A percentile compares a stretch with the other conserved stretches of the same genome.
Evolutionary conservation across 345 rosid species (phyloP).

Genomic region (Isatis tinctoria): DNA sequence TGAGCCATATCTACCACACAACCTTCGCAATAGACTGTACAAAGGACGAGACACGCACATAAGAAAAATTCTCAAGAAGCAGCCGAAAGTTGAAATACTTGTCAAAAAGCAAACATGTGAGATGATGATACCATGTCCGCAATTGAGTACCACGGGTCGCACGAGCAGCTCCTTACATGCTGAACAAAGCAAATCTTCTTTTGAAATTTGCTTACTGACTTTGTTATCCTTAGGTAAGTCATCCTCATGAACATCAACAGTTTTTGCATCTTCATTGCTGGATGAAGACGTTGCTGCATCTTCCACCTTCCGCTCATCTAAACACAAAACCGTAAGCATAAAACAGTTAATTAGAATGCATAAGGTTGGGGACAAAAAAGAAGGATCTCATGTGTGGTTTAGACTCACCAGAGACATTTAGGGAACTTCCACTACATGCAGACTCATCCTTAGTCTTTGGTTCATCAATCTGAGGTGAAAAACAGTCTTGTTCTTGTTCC

Average conservation of each 20-base stretch:
- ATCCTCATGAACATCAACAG: constrained; percentile 1
- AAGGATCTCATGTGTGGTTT: not conserved
- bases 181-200: constrained; percentile 54
- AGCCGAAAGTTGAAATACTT: not conserved
- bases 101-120: not conserved
- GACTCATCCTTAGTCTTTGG: constrained; percentile 20
- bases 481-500: constrained; percentile 30
- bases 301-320: constrained; percentile 20
- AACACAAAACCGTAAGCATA: not conserved
- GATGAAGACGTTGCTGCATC: constrained; percentile 13
- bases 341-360: not conserved
- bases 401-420: constrained; percentile 19
- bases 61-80: constrained; percentile 5
- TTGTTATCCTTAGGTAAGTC: not conserved
- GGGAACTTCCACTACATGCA: constrained; percentile 18
- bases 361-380: constrained; percentile 5
- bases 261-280: not conserved
- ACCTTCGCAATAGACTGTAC: constrained; percentile 66
- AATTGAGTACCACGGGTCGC: constrained; percentile 67
- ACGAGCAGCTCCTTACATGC: constrained; percentile 65
- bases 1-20: constrained; percentile 43
- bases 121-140: constrained; percentile 74
- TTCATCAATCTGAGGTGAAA: constrained; percentile 59
- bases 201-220: constrained; percentile 34
- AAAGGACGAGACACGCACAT: not conserved